These are phyloP conservation scores for Fonsecaea multimorphosa DNA, from an alignment of 2,329 filamentous ascomycete genomes.

Conservation along the genomic window DNA sequence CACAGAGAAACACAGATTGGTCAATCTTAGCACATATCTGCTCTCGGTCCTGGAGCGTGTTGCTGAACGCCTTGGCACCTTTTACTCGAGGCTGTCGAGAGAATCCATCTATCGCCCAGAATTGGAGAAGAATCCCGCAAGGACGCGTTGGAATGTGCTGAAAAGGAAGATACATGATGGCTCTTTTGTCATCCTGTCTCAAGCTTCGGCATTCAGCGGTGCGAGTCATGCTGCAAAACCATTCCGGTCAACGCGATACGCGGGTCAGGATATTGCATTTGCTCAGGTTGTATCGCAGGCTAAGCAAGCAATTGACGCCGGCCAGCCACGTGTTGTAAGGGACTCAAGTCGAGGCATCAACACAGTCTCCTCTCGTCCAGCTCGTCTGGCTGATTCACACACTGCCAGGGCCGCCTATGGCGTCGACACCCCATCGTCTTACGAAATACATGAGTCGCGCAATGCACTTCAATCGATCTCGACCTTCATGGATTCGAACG, in stretches of 20 bases:
- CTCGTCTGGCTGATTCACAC: conserved; percentile 22
- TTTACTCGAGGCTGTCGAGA: conserved; percentile 59
- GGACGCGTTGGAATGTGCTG: conserved; percentile 60
- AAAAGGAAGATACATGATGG: conserved; percentile 58
- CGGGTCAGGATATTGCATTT: conserved; percentile 25
- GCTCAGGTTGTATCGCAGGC: conserved; percentile 30
- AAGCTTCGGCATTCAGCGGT: conserved; percentile 18
- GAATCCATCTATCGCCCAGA: conserved; percentile 59
- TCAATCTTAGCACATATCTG: conserved; percentile 51
- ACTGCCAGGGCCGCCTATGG: conserved; percentile 23
- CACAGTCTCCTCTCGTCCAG: conserved; percentile 7
- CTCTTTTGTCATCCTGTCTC: conserved; percentile 52
- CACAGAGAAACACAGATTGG: conserved; percentile 50
- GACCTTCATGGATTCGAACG: conserved; percentile 23
- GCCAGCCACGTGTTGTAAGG: not conserved
- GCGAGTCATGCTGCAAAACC: conserved; percentile 10
- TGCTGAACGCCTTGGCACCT: conserved; percentile 58
- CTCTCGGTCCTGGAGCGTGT: conserved; percentile 61
- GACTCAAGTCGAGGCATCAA: not conserved
- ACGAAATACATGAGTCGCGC: conserved; percentile 22
- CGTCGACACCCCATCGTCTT: conserved; percentile 21
- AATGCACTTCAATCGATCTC: conserved; percentile 27
- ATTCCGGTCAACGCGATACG: conserved; percentile 23
- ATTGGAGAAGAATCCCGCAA: conserved; percentile 60
- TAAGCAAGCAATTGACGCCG: conserved; percentile 17